Conservation (phyloP, 2,329 filamentous ascomycete species). For the Aspergillus transmontanensis region DNA sequence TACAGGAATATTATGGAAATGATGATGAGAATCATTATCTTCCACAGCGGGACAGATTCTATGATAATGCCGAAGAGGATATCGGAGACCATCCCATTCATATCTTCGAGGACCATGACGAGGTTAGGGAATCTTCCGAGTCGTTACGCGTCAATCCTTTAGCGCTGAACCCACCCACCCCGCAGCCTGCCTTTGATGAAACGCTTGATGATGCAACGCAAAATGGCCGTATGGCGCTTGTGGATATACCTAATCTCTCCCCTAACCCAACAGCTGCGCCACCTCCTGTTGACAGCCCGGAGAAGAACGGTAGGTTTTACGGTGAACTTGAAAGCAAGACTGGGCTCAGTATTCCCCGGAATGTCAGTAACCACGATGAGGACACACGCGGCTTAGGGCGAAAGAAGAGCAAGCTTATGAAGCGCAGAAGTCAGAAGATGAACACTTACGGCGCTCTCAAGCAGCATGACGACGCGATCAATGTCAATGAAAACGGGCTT, state of each 20-base stretch:
- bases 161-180: constrained; percentile 50
- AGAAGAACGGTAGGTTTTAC: constrained; percentile 43
- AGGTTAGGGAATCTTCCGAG: constrained; percentile 17
- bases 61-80: constrained; percentile 33
- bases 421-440: constrained; percentile 36
- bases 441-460: constrained; percentile 39
- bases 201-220: constrained; percentile 26
- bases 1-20: constrained; percentile 36
- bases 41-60: constrained; percentile 21
- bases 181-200: constrained; percentile 33
- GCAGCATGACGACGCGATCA: constrained; percentile 31
- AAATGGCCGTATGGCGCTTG: constrained; percentile 34
- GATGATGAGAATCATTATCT: constrained; percentile 31
- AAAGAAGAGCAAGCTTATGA: constrained; percentile 35
- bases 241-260: constrained; percentile 38
- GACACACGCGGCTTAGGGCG: constrained; percentile 14
- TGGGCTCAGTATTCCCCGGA: constrained; percentile 25
- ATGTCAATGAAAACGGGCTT: constrained; percentile 24
- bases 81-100: constrained; percentile 40
- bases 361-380: constrained; percentile 25
- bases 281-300: constrained; percentile 31
- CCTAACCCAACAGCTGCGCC: constrained; percentile 28
- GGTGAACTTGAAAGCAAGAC: constrained; percentile 35
- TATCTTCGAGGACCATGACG: constrained; percentile 35
- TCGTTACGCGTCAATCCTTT: constrained; percentile 43